These are phyloP conservation scores for Guyanaporus albipodus DNA, from an alignment of 768 basidiomycete species.

Conservation along the genomic window DNA sequence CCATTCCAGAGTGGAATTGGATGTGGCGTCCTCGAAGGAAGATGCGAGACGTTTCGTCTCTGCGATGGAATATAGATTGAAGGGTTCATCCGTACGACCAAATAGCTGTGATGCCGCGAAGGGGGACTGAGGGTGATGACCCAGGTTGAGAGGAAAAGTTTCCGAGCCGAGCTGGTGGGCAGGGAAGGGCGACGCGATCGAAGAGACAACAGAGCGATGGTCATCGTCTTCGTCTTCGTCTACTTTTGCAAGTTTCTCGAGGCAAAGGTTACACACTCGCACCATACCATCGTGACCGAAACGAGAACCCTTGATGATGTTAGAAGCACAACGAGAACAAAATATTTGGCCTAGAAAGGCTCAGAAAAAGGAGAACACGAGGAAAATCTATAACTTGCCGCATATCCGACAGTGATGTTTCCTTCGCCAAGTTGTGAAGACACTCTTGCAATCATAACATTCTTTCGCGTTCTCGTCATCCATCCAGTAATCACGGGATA, in stretches of 20 bases:
- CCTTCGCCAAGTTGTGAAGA: conserved; percentile 90
- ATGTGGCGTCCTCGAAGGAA: conserved; percentile 52
- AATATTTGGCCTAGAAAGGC: conserved; percentile 82
- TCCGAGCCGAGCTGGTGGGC: conserved; percentile 70
- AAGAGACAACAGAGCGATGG: conserved; percentile 74
- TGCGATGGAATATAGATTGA: conserved; percentile 78
- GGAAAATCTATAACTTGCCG: conserved; percentile 44
- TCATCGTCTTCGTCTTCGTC: conserved; percentile 91
- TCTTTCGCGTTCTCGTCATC: conserved; percentile 94
- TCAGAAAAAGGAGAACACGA: not conserved
- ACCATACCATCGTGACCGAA: conserved; percentile 96
- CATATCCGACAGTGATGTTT: conserved; percentile 99
- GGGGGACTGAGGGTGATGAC: conserved; percentile 73
- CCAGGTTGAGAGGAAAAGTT: conserved; percentile 34
- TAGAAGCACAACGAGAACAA: conserved; percentile 94
- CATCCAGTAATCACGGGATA: conserved; percentile 98
- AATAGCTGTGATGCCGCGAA: conserved; percentile 87
- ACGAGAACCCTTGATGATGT: conserved; percentile 89
- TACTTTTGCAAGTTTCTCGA: conserved; percentile 86
- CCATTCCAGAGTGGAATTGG: conserved; percentile 48
- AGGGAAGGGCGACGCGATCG: conserved; percentile 64
- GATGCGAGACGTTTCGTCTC: conserved; percentile 59
- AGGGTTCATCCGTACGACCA: conserved; percentile 71
- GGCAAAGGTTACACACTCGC: conserved; percentile 91
- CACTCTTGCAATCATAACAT: conserved; percentile 92